phyloP scores from a whole-genome alignment of 2,329 filamentous ascomycete species.

The Cladosporium austrohemisphaericum region DNA sequence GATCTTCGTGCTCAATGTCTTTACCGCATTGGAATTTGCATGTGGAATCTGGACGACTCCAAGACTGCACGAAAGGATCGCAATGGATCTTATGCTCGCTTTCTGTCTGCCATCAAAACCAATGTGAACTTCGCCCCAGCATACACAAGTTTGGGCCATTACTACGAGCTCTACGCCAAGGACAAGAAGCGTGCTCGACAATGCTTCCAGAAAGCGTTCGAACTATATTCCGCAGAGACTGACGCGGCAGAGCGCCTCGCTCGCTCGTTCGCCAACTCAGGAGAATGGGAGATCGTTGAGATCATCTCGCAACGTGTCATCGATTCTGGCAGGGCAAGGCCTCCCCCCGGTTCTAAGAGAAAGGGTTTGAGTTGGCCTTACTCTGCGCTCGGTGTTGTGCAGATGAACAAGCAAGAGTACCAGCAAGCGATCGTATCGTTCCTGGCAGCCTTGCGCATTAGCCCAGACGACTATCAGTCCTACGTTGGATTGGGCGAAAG shows the following conservation, averaged over 20 bases:
- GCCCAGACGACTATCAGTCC: slow-evolving; percentile 84
- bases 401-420: slow-evolving; percentile 91
- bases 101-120: slow-evolving; percentile 77
- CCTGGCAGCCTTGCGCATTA: slow-evolving; percentile 79
- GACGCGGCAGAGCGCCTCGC: slow-evolving; percentile 84
- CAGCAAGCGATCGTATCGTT: slow-evolving; percentile 86
- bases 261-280: slow-evolving; percentile 77
- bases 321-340: slow-evolving; percentile 88
- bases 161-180: slow-evolving; percentile 84
- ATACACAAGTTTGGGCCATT: slow-evolving; percentile 86
- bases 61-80: slow-evolving; percentile 73
- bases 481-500: slow-evolving; percentile 97
- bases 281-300: slow-evolving; percentile 96
- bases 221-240: slow-evolving; percentile 82
- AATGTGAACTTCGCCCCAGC: slow-evolving; percentile 85
- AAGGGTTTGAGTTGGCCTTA: slow-evolving; percentile 95
- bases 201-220: slow-evolving; percentile 94
- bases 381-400: slow-evolving; percentile 86
- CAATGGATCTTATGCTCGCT: slow-evolving; percentile 76
- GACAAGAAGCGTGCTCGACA: slow-evolving; percentile 83
- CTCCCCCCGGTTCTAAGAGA: slow-evolving; percentile 86
- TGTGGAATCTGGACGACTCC: slow-evolving; percentile 79
- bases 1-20: slow-evolving; percentile 81
- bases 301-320: slow-evolving; percentile 85
- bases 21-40: slow-evolving; percentile 79